A percentile compares a stretch with the other conserved stretches of the same genome.
Conservation (phyloP, 2,329 filamentous ascomycete genomes). For the Microdochium paspali region DNA sequence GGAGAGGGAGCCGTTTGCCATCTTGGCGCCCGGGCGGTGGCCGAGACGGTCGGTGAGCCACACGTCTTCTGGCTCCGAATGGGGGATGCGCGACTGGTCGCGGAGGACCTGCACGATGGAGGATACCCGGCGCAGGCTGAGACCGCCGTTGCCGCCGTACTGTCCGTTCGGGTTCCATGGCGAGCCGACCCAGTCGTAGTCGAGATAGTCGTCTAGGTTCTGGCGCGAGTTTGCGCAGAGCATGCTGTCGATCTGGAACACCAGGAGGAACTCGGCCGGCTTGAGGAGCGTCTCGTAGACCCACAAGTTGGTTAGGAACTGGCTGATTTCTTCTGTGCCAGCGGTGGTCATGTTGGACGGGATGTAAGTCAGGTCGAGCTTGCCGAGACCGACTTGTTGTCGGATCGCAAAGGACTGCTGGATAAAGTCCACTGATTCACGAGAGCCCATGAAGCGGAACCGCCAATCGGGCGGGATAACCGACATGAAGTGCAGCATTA, state of each 20-base stretch:
- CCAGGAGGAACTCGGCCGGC: constrained; percentile 42
- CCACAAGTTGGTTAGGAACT: constrained; percentile 41
- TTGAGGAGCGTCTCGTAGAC: constrained; percentile 39
- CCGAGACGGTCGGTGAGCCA: constrained; percentile 44
- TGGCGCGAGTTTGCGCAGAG: constrained; percentile 41
- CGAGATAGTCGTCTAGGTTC: constrained; percentile 38
- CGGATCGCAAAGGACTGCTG: constrained; percentile 36
- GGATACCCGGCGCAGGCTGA: constrained; percentile 42
- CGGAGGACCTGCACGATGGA: constrained; percentile 41
- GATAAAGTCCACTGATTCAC: constrained; percentile 31
- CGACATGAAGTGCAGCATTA: constrained; percentile 46
- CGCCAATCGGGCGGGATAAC: constrained; percentile 48
- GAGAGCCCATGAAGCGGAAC: constrained; percentile 45
- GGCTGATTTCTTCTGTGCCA: constrained; percentile 40
- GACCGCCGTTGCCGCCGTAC: constrained; percentile 41
- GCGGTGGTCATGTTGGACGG: constrained; percentile 40
- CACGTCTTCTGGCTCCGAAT: constrained; percentile 42
- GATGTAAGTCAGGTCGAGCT: constrained; percentile 41
- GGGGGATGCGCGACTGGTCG: constrained; percentile 31
- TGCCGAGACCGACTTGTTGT: constrained; percentile 29
- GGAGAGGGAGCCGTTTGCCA: constrained; percentile 41
- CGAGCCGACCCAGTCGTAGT: constrained; percentile 44
- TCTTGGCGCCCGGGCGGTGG: constrained; percentile 33
- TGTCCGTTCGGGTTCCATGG: constrained; percentile 32
- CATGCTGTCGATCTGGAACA: constrained; percentile 47